phyloP scores from a whole-genome alignment of 345 rosid genomes.

The Moricandia moricandioides region DNA sequence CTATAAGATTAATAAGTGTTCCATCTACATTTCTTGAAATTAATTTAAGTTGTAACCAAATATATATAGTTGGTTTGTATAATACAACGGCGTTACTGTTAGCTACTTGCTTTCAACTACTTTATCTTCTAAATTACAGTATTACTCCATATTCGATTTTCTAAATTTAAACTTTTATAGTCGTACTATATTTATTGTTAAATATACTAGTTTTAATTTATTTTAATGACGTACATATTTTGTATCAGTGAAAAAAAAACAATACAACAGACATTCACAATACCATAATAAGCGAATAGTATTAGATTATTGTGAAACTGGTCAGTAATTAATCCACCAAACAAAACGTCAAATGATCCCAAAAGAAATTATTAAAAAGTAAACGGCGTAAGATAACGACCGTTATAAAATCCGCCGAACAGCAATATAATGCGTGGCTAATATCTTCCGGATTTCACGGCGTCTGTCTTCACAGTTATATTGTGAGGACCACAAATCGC shows the following conservation, averaged over 20 bases:
- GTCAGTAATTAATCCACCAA: background rate
- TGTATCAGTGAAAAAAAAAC: background rate
- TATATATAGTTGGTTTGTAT: background rate
- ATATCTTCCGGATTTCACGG: conserved; percentile 31
- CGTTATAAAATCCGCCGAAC: conserved; percentile 11
- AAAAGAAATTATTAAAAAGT: background rate
- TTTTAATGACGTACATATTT: background rate
- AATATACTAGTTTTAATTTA: background rate
- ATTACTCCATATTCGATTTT: background rate
- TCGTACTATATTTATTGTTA: background rate
- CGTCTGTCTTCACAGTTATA: conserved; percentile 20
- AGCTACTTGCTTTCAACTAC: background rate
- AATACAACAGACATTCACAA: conserved; percentile 35
- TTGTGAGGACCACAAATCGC: conserved; percentile 27
- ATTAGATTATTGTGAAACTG: conserved; percentile 21
- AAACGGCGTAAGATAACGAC: conserved; percentile 21
- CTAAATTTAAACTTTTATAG: background rate
- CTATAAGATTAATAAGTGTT: background rate
- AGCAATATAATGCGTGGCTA: conserved; percentile 14
- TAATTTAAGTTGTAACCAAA: background rate
- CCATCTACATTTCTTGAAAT: background rate
- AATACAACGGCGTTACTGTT: background rate
- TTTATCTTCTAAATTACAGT: no score
- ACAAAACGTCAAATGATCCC: background rate
- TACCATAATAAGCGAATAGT: conserved; percentile 10